phyloP scores from a whole-genome alignment of 352 stramenopile species.

The Albugo candida region DNA sequence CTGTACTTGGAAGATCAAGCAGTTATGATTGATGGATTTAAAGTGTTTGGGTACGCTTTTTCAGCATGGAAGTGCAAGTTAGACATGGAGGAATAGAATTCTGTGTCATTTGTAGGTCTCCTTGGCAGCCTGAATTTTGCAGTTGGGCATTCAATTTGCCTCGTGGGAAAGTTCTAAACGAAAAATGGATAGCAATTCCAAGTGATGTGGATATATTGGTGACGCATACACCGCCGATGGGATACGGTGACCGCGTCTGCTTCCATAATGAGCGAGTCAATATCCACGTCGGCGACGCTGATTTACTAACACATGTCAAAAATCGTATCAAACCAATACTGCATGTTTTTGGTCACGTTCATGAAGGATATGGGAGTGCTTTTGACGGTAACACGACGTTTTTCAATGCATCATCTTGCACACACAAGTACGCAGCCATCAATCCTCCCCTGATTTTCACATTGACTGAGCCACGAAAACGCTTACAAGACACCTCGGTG shows the following conservation, averaged over 20 bases:
- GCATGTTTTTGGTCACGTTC: not conserved
- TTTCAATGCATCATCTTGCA: slow-evolving; percentile 10
- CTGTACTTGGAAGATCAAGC: slow-evolving; percentile 61
- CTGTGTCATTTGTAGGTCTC: slow-evolving; percentile 14
- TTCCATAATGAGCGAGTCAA: not conserved
- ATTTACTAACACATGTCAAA: not conserved
- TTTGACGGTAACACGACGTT: slow-evolving; percentile 4
- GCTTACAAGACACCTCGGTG: slow-evolving; percentile 5
- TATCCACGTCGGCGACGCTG: not conserved
- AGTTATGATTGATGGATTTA: slow-evolving; percentile 46
- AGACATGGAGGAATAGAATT: not conserved
- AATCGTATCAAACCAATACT: not conserved
- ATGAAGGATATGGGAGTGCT: not conserved
- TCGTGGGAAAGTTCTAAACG: not conserved
- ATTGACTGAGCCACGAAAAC: slow-evolving; percentile 6
- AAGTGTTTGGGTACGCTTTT: slow-evolving; percentile 38
- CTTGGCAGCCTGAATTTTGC: slow-evolving; percentile 71
- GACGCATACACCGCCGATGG: not conserved
- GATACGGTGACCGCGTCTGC: not conserved
- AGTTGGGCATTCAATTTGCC: slow-evolving; percentile 17
- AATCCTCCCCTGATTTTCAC: slow-evolving; percentile 49
- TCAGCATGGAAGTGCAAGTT: not conserved
- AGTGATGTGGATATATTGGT: not conserved
- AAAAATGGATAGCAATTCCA: not conserved
- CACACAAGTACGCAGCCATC: slow-evolving; percentile 45